Evolutionary conservation across 192 early-diverging fungal species (phyloP), one percentile per base, ranked within the genome.

Genomic region (Backusella morwellensis): DNA sequence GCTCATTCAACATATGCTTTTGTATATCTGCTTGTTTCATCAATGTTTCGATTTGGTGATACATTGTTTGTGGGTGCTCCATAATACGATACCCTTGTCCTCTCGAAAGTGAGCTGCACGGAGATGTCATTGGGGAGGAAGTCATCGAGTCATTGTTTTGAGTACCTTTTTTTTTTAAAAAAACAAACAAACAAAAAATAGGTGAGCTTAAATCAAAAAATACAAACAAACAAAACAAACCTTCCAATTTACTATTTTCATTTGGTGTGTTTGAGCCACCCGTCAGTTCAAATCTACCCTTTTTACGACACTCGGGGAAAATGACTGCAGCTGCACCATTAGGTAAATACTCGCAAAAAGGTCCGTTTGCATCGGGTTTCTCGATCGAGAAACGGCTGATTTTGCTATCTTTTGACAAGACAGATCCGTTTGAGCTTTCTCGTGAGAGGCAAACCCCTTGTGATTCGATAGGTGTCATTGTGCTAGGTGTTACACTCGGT

Each of bases 221-320:
- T 41, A 42, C 8, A n/a, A 50, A 47, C 11, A 5, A 26, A 41
- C 4, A 54, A 21, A 12, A 63, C 56, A 11, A 66, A 21, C 47
- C 67, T 21, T 63, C 56, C 1, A 29, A n/a, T 63, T 63, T 63
- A 14, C 11, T 29, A 63, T 63, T 63, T 63, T 63, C 56, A 63
- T 63, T 63, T 63, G 56, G 56, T 63, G 26, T 63, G 11, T 63
- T 34, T 29, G 26, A 38, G 6, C 78, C 74, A 52, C 74, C 68
- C 4, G 78, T 80, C 68, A 82, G 56, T 68, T 83, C 82, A 78
- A 83, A 83, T 40, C 82, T 68, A n/a, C 82, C 82, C 3, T 75
- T 74, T 34, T 83, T 83, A 29, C 78, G 69, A 19, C 54, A 83
- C 47, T 83, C 82, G 4, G 72, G 66, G 2, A 34, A 34, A 19